These are phyloP conservation scores for Podosphaera xanthii DNA, from an alignment of 2,329 filamentous ascomycete genomes.

Conservation along the genomic window DNA sequence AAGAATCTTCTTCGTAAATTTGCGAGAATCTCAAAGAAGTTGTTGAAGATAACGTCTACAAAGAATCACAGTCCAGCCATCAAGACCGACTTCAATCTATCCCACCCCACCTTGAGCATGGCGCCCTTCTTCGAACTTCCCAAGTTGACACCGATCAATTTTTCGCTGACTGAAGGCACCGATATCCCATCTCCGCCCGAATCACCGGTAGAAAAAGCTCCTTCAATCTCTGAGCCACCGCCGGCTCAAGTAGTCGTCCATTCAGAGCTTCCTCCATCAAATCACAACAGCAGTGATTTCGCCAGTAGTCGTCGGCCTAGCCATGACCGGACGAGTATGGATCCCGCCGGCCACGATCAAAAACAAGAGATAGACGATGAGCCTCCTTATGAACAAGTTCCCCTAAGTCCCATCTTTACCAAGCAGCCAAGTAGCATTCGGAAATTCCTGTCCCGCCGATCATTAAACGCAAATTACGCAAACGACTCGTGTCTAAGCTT, in stretches of 20 bases:
- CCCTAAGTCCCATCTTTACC: slow-evolving; percentile 12
- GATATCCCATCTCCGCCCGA: slow-evolving; percentile 17
- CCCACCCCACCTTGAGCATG: background rate
- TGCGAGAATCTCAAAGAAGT: background rate
- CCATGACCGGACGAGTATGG: slow-evolving; percentile 1
- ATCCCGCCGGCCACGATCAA: slow-evolving; percentile 3
- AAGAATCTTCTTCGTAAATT: background rate
- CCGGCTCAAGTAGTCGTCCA: background rate
- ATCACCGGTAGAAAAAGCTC: slow-evolving; percentile 14
- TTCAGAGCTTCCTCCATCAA: background rate
- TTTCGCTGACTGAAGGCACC: slow-evolving; percentile 17
- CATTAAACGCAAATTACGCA: slow-evolving; percentile 16
- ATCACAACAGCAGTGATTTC: no score
- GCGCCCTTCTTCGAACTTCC: slow-evolving; percentile 13
- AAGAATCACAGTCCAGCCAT: background rate
- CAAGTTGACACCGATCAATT: slow-evolving; percentile 14
- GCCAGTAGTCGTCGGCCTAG: no score
- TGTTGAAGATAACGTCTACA: background rate
- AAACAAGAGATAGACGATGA: background rate
- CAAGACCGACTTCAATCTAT: background rate
- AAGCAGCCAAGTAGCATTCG: slow-evolving; percentile 18
- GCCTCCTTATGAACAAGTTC: slow-evolving; percentile 2
- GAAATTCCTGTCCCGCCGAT: slow-evolving; percentile 17
- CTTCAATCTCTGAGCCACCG: slow-evolving; percentile 4
- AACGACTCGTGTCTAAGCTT: slow-evolving; percentile 9